Evolutionary conservation across 441 rosid species (phyloP).

Genomic region (Sinapis alba): DNA sequence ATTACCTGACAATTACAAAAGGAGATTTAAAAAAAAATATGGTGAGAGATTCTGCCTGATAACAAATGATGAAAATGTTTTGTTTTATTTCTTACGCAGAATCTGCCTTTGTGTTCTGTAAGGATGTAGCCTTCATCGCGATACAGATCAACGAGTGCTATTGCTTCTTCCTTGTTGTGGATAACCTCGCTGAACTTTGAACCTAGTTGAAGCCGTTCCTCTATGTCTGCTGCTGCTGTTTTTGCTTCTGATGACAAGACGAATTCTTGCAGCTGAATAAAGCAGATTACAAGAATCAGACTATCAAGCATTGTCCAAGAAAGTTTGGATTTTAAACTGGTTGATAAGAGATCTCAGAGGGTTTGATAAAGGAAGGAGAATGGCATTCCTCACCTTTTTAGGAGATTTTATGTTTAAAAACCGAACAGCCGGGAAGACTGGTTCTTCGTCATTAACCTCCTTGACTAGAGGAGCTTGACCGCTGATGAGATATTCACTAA

Average conservation of each 20-base stretch:
- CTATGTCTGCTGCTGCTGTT: slow-evolving; percentile 81
- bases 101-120: slow-evolving; percentile 66
- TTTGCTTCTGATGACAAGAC: slow-evolving; percentile 70
- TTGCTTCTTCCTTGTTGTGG: slow-evolving; percentile 72
- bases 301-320: not conserved
- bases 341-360: not conserved
- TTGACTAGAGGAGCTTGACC: slow-evolving; percentile 90
- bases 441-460: slow-evolving; percentile 94
- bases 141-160: slow-evolving; percentile 68
- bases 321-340: not conserved
- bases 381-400: slow-evolving; percentile 43
- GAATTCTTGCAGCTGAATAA: slow-evolving; percentile 45
- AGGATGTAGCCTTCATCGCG: slow-evolving; percentile 81
- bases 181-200: slow-evolving; percentile 81
- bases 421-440: slow-evolving; percentile 71
- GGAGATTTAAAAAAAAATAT: not conserved
- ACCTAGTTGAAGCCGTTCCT: slow-evolving; percentile 68
- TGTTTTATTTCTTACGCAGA: slow-evolving; percentile 59
- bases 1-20: slow-evolving; percentile 60
- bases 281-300: slow-evolving; percentile 16
- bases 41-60: not conserved
- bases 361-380: not conserved
- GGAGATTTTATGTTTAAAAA: slow-evolving; percentile 45
- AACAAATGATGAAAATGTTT: not conserved
- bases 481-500: slow-evolving; percentile 88